Evolutionary conservation across 2,329 filamentous ascomycete species (phyloP).

Genomic region (Aschersonia sp.): DNA sequence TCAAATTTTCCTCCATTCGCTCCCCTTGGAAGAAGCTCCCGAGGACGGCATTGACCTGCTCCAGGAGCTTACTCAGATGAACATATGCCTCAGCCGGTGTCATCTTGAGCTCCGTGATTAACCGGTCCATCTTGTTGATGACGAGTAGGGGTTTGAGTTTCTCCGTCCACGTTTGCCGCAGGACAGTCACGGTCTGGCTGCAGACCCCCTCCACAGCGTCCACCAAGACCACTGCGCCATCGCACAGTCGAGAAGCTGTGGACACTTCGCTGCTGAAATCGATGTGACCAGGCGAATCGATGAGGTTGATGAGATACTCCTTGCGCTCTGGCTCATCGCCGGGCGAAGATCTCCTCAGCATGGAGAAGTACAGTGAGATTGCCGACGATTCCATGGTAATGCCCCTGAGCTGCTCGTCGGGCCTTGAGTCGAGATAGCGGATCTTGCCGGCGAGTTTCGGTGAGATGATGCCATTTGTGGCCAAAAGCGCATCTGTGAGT

Average conservation of each 20-base stretch:
- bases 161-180: conserved; percentile 90
- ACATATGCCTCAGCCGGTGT: conserved; percentile 78
- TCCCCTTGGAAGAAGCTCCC: conserved; percentile 97
- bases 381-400: conserved; percentile 99
- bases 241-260: conserved; percentile 84
- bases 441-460: conserved; percentile 96
- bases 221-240: conserved; percentile 86
- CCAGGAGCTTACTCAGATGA: conserved; percentile 76
- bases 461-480: conserved; percentile 98
- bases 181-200: conserved; percentile 93
- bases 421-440: conserved; percentile 88
- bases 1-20: conserved; percentile 94
- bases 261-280: conserved; percentile 98
- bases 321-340: conserved; percentile 57
- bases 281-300: conserved; percentile 95
- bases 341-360: conserved; percentile 60
- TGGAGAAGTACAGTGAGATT: conserved; percentile 91
- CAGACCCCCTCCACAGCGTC: conserved; percentile 97
- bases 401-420: conserved; percentile 87
- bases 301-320: conserved; percentile 93
- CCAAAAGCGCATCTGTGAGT: conserved; percentile 86
- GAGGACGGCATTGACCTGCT: conserved; percentile 94
- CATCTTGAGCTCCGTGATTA: conserved; percentile 91
- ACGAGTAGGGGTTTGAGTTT: conserved; percentile 89
- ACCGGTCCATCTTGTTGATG: conserved; percentile 95